Percentiles rank a stretch among this genome's conserved stretches.
Evolutionary conservation across 2,329 filamentous ascomycete genomes (phyloP).

Genomic region (Pestalotiopsis sp.): DNA sequence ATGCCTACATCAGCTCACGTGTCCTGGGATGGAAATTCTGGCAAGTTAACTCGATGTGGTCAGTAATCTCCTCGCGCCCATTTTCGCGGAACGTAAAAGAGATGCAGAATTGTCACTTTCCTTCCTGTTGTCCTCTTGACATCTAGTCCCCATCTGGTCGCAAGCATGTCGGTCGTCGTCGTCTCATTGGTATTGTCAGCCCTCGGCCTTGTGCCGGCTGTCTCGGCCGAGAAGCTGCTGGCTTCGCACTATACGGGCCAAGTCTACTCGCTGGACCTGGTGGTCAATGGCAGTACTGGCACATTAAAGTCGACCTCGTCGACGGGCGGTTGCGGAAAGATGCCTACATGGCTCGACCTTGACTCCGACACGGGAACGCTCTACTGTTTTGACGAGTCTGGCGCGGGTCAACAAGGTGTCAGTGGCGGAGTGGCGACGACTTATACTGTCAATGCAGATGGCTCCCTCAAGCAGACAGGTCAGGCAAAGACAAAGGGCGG

Average conservation of each 20-base stretch:
- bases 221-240: constrained; percentile 34
- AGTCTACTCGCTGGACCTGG: constrained; percentile 38
- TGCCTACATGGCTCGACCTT: constrained; percentile 41
- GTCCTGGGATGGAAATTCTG: neutral
- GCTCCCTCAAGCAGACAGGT: constrained; percentile 33
- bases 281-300: constrained; percentile 25
- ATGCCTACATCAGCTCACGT: neutral
- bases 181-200: neutral
- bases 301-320: constrained; percentile 32
- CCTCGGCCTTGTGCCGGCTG: constrained; percentile 13
- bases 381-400: constrained; percentile 43
- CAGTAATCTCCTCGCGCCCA: neutral
- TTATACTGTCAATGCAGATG: constrained; percentile 35
- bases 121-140: neutral
- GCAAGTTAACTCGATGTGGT: neutral
- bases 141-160: neutral
- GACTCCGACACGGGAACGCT: constrained; percentile 34
- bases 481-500: constrained; percentile 36
- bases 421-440: constrained; percentile 39
- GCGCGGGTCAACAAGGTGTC: constrained; percentile 26
- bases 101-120: neutral
- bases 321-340: constrained; percentile 34
- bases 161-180: neutral
- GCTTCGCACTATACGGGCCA: constrained; percentile 44
- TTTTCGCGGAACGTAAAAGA: neutral